Percentiles rank a stretch among this genome's conserved stretches.
phyloP scores from a whole-genome alignment of 768 basidiomycete genomes.

The Russula sp. region DNA sequence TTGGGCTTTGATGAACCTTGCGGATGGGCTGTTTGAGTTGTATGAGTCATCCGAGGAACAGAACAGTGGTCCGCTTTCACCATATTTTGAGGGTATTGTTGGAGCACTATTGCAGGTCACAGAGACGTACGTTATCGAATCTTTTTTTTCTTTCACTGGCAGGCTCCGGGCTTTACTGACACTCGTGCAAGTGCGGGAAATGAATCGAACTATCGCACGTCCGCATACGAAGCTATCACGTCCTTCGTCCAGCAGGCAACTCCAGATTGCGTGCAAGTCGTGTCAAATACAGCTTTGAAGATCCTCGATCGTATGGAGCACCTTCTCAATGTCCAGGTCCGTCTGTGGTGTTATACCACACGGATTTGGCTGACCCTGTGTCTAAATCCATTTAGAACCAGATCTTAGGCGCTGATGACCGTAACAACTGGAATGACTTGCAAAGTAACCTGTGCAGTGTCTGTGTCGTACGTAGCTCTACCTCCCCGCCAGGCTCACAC shows the following conservation, averaged over 20 bases:
- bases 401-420: conserved; percentile 91
- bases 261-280: conserved; percentile 71
- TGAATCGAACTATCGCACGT: conserved; percentile 89
- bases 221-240: conserved; percentile 94
- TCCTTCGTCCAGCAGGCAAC: conserved; percentile 81
- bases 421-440: conserved; percentile 98
- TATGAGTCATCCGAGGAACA: conserved; percentile 58
- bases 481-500: background rate
- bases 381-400: conserved; percentile 71
- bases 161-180: conserved; percentile 18
- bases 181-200: conserved; percentile 58
- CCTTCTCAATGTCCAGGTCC: conserved; percentile 75
- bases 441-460: conserved; percentile 94
- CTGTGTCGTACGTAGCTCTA: conserved; percentile 59
- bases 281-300: conserved; percentile 77
- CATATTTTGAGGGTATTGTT: conserved; percentile 86
- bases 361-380: conserved; percentile 4
- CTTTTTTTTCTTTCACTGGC: background rate
- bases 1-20: conserved; percentile 94
- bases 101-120: conserved; percentile 81
- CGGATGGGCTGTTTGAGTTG: conserved; percentile 78
- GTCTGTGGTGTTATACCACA: conserved; percentile 28
- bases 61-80: conserved; percentile 66
- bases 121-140: conserved; percentile 59
- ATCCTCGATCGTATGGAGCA: conserved; percentile 91